Base-by-base conservation (phyloP, 2,329 filamentous ascomycete genomes). In the Pyricularia sp. region DNA sequence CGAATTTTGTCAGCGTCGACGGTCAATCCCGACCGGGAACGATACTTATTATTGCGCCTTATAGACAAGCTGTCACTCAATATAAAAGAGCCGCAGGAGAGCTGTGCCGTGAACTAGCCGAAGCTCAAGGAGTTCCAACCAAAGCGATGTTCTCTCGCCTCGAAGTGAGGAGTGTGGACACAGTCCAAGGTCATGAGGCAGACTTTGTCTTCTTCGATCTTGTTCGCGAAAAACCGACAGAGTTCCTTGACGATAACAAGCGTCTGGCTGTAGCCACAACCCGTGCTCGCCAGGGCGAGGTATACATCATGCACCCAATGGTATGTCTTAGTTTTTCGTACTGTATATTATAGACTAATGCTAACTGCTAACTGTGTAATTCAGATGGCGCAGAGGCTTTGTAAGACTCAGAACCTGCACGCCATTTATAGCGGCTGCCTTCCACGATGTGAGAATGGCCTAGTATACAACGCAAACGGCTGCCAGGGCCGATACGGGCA, bases 151-250 rank as follows among this genome's bases (percentile, higher is more conserved):
- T 59, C 28, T 16, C 70, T 77, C 1, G 74, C 16, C 55, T 80
- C 0, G 71, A 77, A 28, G 74, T 78, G 0, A 67, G 79, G 22
- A 82, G 79, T 0, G 74, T 81, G 0, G 79, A 81, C 62, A 78
- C 74, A 4, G 75, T 77, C 0, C 79, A 81, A 53, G 79, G 79
- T 0, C 78, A 79, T 16, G 77, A 82, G 65, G 78, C 79, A 0
- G 79, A 82, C 55, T 72, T 80, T 5, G 78, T 81, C 0, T 76
- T 80, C 40, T 71, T 82, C 0, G 79, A 82, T 69, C 73, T 81
- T 67, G 79, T 81, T 2, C 72, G 77, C n/a, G 75, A 76, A 0
- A 70, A 69, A 0, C 70, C 70, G 0, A 75, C 76, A 0, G 73
- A 72, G 0, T 80, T 81, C 62, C 76, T 80, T 69, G 75, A 81